Evolutionary conservation across 2,329 filamentous ascomycete species (phyloP).

Genomic region (Colletotrichum musicola): DNA sequence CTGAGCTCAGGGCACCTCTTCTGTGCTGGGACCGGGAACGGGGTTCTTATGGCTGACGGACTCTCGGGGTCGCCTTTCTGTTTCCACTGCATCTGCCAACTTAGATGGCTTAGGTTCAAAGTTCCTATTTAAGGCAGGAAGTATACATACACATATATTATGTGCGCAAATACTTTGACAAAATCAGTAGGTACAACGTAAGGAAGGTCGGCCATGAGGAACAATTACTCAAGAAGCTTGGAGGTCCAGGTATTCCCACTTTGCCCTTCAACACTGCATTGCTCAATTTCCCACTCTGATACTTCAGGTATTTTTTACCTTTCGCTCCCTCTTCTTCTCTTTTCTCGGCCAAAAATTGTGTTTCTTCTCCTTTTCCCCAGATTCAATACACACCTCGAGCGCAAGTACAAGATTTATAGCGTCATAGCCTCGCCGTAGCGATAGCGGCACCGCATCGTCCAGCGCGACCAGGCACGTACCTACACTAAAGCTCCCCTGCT

Average conservation of each 20-base stretch:
- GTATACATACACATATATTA: too few species aligned
- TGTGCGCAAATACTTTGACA: too few species aligned
- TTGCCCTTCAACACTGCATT: slow-evolving; percentile 19
- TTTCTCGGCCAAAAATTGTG: not conserved
- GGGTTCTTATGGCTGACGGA: slow-evolving; percentile 23
- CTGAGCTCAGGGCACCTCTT: slow-evolving; percentile 3
- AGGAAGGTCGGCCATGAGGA: too few species aligned
- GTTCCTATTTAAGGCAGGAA: not conserved
- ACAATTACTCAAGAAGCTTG: too few species aligned
- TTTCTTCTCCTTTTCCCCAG: not conserved
- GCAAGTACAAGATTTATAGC: not conserved
- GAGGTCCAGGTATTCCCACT: slow-evolving; percentile 17
- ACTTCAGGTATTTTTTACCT: slow-evolving; percentile 4
- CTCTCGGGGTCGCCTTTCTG: slow-evolving; percentile 26
- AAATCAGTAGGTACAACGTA: too few species aligned
- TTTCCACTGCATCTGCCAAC: slow-evolving; percentile 21
- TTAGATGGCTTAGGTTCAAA: not conserved
- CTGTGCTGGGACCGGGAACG: slow-evolving; percentile 13
- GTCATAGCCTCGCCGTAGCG: not conserved
- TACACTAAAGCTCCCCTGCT: slow-evolving; percentile 13
- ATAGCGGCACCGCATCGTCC: not conserved
- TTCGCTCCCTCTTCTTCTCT: not conserved
- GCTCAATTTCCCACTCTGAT: slow-evolving; percentile 18
- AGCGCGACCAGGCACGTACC: slow-evolving; percentile 20
- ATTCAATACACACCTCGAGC: not conserved